Conservation (phyloP, 768 basidiomycete genomes). For the Mycena albidolilacea region DNA sequence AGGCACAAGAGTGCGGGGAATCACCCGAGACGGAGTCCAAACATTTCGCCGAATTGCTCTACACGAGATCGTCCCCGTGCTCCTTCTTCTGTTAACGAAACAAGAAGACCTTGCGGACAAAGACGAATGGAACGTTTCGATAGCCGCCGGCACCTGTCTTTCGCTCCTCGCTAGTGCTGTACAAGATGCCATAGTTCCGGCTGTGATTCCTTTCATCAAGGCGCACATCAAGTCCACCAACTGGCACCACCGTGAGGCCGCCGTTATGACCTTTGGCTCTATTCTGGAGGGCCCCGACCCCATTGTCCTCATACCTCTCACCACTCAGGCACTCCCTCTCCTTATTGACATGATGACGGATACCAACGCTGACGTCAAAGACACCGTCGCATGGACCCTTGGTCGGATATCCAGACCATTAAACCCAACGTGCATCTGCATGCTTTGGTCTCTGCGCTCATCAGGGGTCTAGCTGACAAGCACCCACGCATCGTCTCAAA, state of each 20-base stretch:
- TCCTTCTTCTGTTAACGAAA: slow-evolving; percentile 88
- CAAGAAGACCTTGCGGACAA: slow-evolving; percentile 98
- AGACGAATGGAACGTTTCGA: slow-evolving; percentile 98
- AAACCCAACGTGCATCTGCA: slow-evolving; percentile 92
- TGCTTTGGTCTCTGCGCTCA: slow-evolving; percentile 85
- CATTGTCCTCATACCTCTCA: slow-evolving; percentile 87
- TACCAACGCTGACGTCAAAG: slow-evolving; percentile 87
- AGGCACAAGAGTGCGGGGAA: slow-evolving; percentile 95
- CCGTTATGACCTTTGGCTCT: slow-evolving; percentile 98
- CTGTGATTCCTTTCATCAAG: slow-evolving; percentile 98
- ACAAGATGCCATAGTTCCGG: slow-evolving; percentile 90
- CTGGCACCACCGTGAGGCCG: slow-evolving; percentile 97
- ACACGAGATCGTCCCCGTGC: slow-evolving; percentile 94
- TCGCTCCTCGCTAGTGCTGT: slow-evolving; percentile 92
- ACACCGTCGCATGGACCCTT: slow-evolving; percentile 98
- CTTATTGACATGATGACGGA: slow-evolving; percentile 98
- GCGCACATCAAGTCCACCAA: slow-evolving; percentile 92
- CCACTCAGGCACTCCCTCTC: slow-evolving; percentile 93
- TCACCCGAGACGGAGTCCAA: slow-evolving; percentile 87
- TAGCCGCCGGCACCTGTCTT: slow-evolving; percentile 96
- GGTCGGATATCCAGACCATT: slow-evolving; percentile 89
- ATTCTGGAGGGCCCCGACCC: slow-evolving; percentile 98
- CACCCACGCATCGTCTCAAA: slow-evolving; percentile 89
- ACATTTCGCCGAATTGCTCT: slow-evolving; percentile 94
- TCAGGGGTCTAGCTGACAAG: slow-evolving; percentile 81